These are phyloP conservation scores for Globisporangium paddicum DNA, from an alignment of 352 stramenopile genomes.

Conservation along the genomic window DNA sequence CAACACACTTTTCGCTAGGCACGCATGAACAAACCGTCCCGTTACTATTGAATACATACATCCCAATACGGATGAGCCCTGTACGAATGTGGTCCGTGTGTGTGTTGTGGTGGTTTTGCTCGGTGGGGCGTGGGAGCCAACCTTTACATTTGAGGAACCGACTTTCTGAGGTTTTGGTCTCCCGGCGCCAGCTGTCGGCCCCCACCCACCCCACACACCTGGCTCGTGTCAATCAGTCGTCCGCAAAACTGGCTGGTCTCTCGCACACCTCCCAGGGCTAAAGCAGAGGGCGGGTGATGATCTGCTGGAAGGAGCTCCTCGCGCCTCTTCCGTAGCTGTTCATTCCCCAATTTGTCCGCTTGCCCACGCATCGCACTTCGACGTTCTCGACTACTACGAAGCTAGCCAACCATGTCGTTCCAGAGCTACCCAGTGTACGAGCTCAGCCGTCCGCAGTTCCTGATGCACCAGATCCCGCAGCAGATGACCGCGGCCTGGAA, in stretches of 20 bases:
- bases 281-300: neutral
- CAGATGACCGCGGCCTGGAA: neutral
- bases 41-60: too few species aligned
- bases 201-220: slow-evolving; percentile 5
- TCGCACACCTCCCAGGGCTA: neutral
- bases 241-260: slow-evolving; percentile 1
- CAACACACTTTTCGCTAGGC: too few species aligned
- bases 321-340: slow-evolving; percentile 1
- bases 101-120: neutral
- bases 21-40: too few species aligned
- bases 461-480: neutral
- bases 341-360: slow-evolving; percentile 11
- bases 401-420: slow-evolving; percentile 6
- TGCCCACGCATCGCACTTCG: neutral
- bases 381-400: neutral
- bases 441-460: neutral
- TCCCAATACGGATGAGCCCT: too few species aligned
- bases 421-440: slow-evolving; percentile 9
- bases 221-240: slow-evolving; percentile 4
- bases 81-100: neutral
- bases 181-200: neutral
- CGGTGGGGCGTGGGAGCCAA: neutral
- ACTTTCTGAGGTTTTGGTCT: slow-evolving; percentile 4
- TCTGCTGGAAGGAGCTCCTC: slow-evolving; percentile 2
- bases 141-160: slow-evolving; percentile 6